Evolutionary conservation across 345 rosid genomes (phyloP).

Genomic region (Clausena lansium): DNA sequence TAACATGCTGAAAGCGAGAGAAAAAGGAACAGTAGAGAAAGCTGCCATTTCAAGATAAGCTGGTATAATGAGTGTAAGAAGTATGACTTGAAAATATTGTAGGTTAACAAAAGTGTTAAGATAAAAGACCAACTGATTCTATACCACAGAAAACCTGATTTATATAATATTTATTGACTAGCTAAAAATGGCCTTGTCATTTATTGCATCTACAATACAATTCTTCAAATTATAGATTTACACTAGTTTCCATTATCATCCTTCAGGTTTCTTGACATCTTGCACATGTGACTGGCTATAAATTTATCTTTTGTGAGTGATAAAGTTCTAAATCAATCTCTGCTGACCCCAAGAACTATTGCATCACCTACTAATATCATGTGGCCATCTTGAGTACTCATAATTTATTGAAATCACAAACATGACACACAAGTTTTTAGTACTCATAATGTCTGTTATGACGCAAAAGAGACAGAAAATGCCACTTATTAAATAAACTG

Average conservation of each 20-base stretch:
- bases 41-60: not conserved
- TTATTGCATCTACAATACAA: not conserved
- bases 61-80: not conserved
- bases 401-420: not conserved
- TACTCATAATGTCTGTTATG: not conserved
- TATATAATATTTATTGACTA: not conserved
- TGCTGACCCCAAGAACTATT: not conserved
- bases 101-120: not conserved
- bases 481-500: not conserved
- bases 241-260: not conserved
- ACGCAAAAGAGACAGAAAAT: not conserved
- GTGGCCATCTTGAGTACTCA: not conserved
- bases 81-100: not conserved
- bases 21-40: not conserved
- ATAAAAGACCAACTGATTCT: not conserved
- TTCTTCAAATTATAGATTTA: not conserved
- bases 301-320: too few relatives aligned
- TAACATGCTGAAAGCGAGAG: not conserved
- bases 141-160: not conserved
- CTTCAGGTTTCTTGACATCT: not conserved
- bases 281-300: not conserved
- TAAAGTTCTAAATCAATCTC: not conserved
- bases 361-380: not conserved
- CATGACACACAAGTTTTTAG: not conserved
- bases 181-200: not conserved